These are phyloP conservation scores for Anthoceros angustus DNA, from an alignment of 225 moss, liverwort and hornwort genomes.

Conservation along the genomic window DNA sequence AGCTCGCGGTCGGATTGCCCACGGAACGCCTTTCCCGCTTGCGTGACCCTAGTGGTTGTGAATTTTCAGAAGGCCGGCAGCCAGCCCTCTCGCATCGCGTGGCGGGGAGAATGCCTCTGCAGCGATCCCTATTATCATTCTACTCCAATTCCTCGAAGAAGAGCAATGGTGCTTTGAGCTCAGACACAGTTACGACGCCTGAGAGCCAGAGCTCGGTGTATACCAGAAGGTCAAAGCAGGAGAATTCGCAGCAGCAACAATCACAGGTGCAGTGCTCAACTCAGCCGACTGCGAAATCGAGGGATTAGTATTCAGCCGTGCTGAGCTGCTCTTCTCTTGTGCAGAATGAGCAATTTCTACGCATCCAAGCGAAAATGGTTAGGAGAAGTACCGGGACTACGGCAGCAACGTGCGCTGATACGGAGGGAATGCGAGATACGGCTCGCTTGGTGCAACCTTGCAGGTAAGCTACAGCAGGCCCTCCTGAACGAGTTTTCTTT, in stretches of 20 bases:
- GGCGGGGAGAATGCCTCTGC: constrained; percentile 35
- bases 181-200: background rate
- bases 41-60: too few relatives aligned
- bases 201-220: background rate
- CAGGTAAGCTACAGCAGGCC: too few relatives aligned
- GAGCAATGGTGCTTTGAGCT: constrained; percentile 9
- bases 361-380: background rate
- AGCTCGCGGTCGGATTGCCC: too few relatives aligned
- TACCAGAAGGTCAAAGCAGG: background rate
- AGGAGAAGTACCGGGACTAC: background rate
- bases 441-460: too few relatives aligned
- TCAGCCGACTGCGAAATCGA: too few relatives aligned
- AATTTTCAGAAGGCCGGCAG: too few relatives aligned
- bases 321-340: background rate
- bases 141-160: constrained; percentile 33
- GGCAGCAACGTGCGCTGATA: background rate
- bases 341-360: background rate
- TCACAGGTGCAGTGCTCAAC: background rate
- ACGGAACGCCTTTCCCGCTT: too few relatives aligned
- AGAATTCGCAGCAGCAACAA: background rate
- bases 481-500: too few relatives aligned
- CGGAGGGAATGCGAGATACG: background rate
- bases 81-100: background rate
- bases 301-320: too few relatives aligned
- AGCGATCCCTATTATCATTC: constrained; percentile 63